Conservation (phyloP, 2,329 filamentous ascomycete genomes). For the Coniochaeta hoffmannii region DNA sequence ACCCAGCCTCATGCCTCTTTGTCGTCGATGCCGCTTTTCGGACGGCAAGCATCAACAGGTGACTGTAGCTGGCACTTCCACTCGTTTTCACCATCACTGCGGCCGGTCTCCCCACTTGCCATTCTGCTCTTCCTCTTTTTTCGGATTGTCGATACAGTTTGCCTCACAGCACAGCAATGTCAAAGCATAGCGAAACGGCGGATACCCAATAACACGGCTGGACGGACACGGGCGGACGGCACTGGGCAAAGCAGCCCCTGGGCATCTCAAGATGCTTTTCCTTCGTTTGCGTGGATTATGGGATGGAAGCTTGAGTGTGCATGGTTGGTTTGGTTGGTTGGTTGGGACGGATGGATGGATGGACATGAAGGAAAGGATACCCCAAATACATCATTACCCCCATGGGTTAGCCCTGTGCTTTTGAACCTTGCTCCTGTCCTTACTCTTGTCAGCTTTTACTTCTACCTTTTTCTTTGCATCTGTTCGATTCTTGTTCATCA, state of each 20-base stretch:
- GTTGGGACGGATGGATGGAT: constrained; percentile 5
- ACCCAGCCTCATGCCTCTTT: not conserved
- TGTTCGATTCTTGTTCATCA: constrained; percentile 5
- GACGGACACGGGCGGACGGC: not conserved
- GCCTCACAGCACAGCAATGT: constrained; percentile 19
- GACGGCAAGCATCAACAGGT: not conserved
- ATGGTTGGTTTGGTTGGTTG: constrained; percentile 11
- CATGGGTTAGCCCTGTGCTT: constrained; percentile 5
- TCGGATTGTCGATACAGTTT: constrained; percentile 13
- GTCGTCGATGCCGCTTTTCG: not conserved
- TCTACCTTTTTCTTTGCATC: constrained; percentile 4
- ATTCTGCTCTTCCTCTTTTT: not conserved
- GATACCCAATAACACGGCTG: constrained; percentile 1
- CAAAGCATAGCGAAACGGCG: constrained; percentile 3
- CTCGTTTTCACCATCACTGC: not conserved
- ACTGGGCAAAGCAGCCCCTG: not conserved
- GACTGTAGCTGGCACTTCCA: not conserved
- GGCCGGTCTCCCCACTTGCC: not conserved
- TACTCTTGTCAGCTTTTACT: constrained; percentile 5
- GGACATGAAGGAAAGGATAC: constrained; percentile 17
- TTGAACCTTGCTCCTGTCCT: constrained; percentile 1
- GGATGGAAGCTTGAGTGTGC: constrained; percentile 4
- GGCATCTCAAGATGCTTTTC: constrained; percentile 1
- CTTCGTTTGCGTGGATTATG: not conserved
- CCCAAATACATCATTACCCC: constrained; percentile 11